Evolutionary conservation across 1,139 yeast species (phyloP).

Genomic region (Blastobotrys aristatus): DNA sequence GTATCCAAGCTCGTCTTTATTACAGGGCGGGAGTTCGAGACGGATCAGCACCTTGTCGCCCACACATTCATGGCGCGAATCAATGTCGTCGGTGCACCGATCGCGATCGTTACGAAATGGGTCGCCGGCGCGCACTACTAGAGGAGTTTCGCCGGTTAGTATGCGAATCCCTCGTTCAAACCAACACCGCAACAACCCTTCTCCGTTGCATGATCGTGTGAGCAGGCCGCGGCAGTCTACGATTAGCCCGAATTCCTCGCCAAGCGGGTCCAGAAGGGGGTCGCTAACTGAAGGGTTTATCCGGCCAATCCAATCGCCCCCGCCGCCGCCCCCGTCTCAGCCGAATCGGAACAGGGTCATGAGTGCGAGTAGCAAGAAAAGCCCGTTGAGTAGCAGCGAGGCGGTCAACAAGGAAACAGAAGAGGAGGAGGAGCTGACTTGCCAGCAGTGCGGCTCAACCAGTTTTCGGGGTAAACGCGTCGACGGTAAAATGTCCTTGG

Average conservation of each 20-base stretch:
- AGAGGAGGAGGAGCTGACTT: conserved; percentile 12
- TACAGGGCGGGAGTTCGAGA: conserved; percentile 14
- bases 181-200: background rate
- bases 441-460: conserved; percentile 19
- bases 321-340: conserved; percentile 1
- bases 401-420: background rate
- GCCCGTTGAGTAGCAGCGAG: background rate
- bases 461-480: conserved; percentile 20
- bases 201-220: conserved; percentile 1
- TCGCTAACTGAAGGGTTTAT: conserved; percentile 3
- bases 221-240: background rate
- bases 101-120: conserved; percentile 18
- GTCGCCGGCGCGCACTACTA: conserved; percentile 8
- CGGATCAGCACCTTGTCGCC: conserved; percentile 24
- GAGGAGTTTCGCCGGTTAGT: background rate
- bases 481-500: conserved; percentile 18
- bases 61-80: conserved; percentile 23
- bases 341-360: background rate
- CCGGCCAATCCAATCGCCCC: conserved; percentile 4
- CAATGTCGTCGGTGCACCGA: conserved; percentile 19
- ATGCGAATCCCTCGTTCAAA: conserved; percentile 9
- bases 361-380: background rate
- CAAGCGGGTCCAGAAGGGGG: conserved; percentile 9
- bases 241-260: conserved; percentile 6
- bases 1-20: conserved; percentile 12